A percentile compares a stretch with the other conserved stretches of the same genome.
Conservation (phyloP, 306 rosid species). For the Styphnolobium japonicum region DNA sequence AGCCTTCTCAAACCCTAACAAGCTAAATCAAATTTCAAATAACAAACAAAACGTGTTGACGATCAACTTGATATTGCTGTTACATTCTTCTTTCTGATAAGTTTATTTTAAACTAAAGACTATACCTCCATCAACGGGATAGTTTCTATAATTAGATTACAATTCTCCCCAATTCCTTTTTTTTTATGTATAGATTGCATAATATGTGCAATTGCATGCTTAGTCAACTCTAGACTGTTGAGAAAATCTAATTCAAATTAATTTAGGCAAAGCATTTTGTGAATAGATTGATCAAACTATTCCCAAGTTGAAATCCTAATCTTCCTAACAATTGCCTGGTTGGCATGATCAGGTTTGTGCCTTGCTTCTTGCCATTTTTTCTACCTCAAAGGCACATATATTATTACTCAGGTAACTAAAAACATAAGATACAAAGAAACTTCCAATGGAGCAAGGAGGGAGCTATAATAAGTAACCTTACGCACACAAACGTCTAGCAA, state of each 20-base stretch:
- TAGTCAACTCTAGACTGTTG: conserved; percentile 4
- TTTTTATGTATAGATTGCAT: not conserved
- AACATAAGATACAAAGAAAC: conserved; percentile 12
- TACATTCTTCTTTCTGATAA: not conserved
- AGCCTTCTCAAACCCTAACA: not conserved
- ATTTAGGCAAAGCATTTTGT: not conserved
- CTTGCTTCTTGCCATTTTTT: not conserved
- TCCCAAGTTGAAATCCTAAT: not conserved
- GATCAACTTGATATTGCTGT: not conserved
- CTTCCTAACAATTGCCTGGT: conserved; percentile 8
- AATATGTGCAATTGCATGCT: not conserved
- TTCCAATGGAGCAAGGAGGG: conserved; percentile 3
- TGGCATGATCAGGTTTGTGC: conserved; percentile 7
- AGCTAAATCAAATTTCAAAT: not conserved
- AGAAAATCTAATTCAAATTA: not conserved
- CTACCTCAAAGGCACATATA: not conserved
- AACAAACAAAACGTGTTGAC: conserved; percentile 1
- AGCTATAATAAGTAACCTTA: conserved; percentile 29
- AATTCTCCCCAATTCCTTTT: not conserved
- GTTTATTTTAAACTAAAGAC: not conserved
- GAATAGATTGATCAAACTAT: too few relatives aligned
- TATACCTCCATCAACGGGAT: conserved; percentile 18
- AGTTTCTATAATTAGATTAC: conserved; percentile 17
- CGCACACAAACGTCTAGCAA: not conserved
- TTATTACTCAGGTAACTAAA: conserved; percentile 17